Evolutionary conservation across 2,329 filamentous ascomycete genomes (phyloP), one percentile per base, ranked within the genome.

Genomic region (Cladobotryum mycophilum): DNA sequence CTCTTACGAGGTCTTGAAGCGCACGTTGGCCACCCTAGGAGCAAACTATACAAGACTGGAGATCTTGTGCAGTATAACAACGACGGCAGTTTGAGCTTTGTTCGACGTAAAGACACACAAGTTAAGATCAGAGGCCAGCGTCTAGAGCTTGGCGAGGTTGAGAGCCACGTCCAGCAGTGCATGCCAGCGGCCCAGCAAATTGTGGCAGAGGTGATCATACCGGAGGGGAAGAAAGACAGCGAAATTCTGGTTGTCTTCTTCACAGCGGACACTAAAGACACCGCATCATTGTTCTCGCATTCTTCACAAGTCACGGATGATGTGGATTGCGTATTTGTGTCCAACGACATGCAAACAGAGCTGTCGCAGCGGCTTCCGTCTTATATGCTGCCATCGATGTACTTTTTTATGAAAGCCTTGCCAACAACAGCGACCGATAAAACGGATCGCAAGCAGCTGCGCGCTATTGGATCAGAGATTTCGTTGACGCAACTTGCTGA

Each of bases 71-170:
- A 60, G 37, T 74, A 74, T 35, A 60, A 69, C 30, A 59, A 60
- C 1, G 67, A 74, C 47, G 69, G 69, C 1, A 60, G 60, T n/a
- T 58, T 78, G 11, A 55, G 67, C 0, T 76, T 72, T 50, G 58
- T 76, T 42, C 78, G 76, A 41, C 68, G 80, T 14, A 79, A 78
- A 54, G 79, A 82, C 54, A 70, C 70, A 0, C 79, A 82, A 58
- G 71, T 81, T 41, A 83, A 83, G 61, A 62, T 83, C 7, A 70
- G 74, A 15, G 82, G 82, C 18, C 81, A 75, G 52, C 64, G 78
- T 46, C 67, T 79, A 42, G 82, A 78, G 62, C 67, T 78, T n/a
- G 55, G 51, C 1, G 60, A 61, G 15, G 20, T 63, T 12, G 61
- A 61, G 33, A 33, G 48, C 3, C 44, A 52, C 1, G 33, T 61